Evolutionary conservation across 2,329 filamentous ascomycete species (phyloP).

Genomic region (Alternaria sp.): DNA sequence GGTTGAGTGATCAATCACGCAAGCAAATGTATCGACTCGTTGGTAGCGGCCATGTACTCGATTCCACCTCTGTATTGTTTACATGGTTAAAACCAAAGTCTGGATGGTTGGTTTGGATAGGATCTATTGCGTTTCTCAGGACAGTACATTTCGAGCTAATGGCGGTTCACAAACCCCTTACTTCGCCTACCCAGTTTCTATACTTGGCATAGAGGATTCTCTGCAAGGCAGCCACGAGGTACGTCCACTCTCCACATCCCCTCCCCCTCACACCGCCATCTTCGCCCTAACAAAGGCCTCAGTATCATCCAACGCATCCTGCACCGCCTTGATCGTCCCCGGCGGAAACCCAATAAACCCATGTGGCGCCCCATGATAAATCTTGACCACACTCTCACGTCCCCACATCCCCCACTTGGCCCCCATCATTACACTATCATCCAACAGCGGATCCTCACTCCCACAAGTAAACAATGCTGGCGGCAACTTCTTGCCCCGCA

Average conservation of each 20-base stretch:
- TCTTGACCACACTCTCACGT: conserved; percentile 60
- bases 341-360: conserved; percentile 59
- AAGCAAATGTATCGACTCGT: not conserved
- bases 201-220: not conserved
- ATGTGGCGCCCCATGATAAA: conserved; percentile 65
- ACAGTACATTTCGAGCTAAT: too few relatives aligned
- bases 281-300: conserved; percentile 51
- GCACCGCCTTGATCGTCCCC: conserved; percentile 47
- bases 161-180: too few relatives aligned
- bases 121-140: too few relatives aligned
- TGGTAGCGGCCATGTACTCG: not conserved
- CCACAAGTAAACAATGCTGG: conserved; percentile 64
- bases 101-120: too few relatives aligned
- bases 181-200: too few relatives aligned
- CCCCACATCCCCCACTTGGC: conserved; percentile 63
- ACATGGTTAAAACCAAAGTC: too few relatives aligned
- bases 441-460: conserved; percentile 63
- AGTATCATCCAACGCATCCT: conserved; percentile 53
- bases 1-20: not conserved
- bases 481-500: conserved; percentile 54
- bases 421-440: conserved; percentile 63
- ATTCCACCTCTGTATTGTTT: not conserved
- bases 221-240: not conserved
- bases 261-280: conserved; percentile 20
- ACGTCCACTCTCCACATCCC: not conserved